Evolutionary conservation across 2,329 filamentous ascomycete species (phyloP).

Genomic region (Sphaerulina musiva): DNA sequence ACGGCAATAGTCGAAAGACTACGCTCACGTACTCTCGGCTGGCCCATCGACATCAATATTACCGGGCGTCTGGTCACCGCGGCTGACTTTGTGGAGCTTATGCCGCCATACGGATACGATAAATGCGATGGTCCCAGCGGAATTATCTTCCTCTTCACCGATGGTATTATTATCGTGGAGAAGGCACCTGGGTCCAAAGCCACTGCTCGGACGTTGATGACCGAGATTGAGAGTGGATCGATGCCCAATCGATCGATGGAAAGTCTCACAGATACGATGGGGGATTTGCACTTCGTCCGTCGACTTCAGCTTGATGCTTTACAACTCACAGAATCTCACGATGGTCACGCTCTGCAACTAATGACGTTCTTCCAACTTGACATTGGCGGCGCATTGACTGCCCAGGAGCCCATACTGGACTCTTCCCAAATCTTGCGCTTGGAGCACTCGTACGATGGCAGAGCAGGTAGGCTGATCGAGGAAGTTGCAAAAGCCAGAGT

Average conservation of each 20-base stretch:
- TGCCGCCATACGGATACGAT: slow-evolving; percentile 58
- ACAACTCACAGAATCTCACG: slow-evolving; percentile 27
- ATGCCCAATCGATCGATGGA: slow-evolving; percentile 44
- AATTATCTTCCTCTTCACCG: slow-evolving; percentile 77
- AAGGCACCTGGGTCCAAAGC: slow-evolving; percentile 46
- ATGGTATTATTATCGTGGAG: slow-evolving; percentile 69
- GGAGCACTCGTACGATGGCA: slow-evolving; percentile 69
- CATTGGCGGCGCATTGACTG: slow-evolving; percentile 17
- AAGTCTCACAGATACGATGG: slow-evolving; percentile 45
- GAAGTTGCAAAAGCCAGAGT: slow-evolving; percentile 81
- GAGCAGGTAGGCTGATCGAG: slow-evolving; percentile 69
- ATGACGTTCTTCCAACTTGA: slow-evolving; percentile 26
- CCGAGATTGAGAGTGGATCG: slow-evolving; percentile 72
- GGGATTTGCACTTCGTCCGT: slow-evolving; percentile 63
- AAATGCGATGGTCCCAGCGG: slow-evolving; percentile 39
- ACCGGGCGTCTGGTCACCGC: slow-evolving; percentile 73
- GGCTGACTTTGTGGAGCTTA: slow-evolving; percentile 70
- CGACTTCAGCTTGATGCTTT: slow-evolving; percentile 25
- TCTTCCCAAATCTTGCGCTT: slow-evolving; percentile 52
- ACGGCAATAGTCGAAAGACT: slow-evolving; percentile 67
- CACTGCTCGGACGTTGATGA: slow-evolving; percentile 69
- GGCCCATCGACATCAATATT: slow-evolving; percentile 46
- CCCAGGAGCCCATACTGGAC: slow-evolving; percentile 23
- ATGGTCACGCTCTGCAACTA: slow-evolving; percentile 26
- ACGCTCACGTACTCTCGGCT: slow-evolving; percentile 25